A percentile compares a stretch with the other conserved stretches of the same genome.
Conservation (phyloP, 2,329 filamentous ascomycete species). For the Herpomyces periplanetae region DNA sequence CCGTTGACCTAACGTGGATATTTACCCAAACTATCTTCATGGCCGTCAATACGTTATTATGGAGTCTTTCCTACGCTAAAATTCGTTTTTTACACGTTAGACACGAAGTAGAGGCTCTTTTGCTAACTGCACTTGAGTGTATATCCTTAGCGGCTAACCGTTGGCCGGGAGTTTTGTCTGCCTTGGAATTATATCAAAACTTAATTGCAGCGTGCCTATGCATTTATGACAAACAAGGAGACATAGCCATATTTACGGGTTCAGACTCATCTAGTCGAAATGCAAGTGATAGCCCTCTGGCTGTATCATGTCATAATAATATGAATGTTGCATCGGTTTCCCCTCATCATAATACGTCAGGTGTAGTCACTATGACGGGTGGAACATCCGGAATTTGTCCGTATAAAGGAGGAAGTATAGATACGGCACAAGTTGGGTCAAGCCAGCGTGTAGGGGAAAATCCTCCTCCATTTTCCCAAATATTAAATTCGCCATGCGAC, state of each 20-base stretch:
- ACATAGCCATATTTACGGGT: slow-evolving; percentile 11
- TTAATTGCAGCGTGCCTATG: slow-evolving; percentile 52
- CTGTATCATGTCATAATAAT: too few species aligned
- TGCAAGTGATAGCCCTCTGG: too few species aligned
- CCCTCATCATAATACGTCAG: too few species aligned
- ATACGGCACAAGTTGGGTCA: too few species aligned
- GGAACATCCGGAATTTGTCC: too few species aligned
- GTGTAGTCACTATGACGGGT: too few species aligned
- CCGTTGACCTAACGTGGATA: slow-evolving; percentile 67
- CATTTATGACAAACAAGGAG: slow-evolving; percentile 28
- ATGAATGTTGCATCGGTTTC: too few species aligned
- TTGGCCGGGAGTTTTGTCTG: slow-evolving; percentile 63
- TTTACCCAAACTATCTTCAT: slow-evolving; percentile 67
- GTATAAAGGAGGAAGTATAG: too few species aligned
- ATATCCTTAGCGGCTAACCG: slow-evolving; percentile 42
- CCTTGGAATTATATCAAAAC: slow-evolving; percentile 48
- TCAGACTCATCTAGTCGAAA: too few species aligned
- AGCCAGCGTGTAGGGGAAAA: too few species aligned
- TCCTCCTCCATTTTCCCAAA: too few species aligned
- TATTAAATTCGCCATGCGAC: too few species aligned
- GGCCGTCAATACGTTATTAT: slow-evolving; percentile 60
- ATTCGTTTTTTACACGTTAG: slow-evolving; percentile 30
- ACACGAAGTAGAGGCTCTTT: slow-evolving; percentile 32
- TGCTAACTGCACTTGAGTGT: slow-evolving; percentile 33
- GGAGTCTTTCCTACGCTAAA: slow-evolving; percentile 56